Evolutionary conservation across 208 protist genomes (phyloP), one percentile per base, ranked within the genome.

Genomic region (Crithidia fasciculata): DNA sequence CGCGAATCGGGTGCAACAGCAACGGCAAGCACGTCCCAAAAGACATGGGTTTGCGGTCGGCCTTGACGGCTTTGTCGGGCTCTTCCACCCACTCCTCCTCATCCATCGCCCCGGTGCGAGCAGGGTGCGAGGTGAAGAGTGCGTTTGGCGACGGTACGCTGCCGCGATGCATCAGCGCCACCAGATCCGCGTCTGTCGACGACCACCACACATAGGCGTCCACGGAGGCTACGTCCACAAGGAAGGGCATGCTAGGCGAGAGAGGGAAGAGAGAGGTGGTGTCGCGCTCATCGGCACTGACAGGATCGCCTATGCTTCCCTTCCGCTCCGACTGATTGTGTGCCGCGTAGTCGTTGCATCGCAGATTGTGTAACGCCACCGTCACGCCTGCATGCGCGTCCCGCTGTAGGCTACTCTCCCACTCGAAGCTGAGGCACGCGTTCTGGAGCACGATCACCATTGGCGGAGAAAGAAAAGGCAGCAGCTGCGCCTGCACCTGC

Each of bases 151-250:
- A 4, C 43, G 59, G 65, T 12, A 3, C 19, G 53, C 19, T 70
- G 28, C 19, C 65, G 13, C 12, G 53, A 6, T 56, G 52, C 9
- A 43, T 18, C 12, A 53, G 39, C 2, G 53, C 53, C 3, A 52
- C 37, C 2, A 70, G 16, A 37, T 61, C 65, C 4, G 65, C 1
- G 19, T 61, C 65, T 18, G 15, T 19, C 49, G 53, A 61, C 2
- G 59, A 52, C 74, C 74, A 80, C 74, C 74, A 80, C 36, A 60
- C 54, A 37, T 71, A 80, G 19, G 74, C 74, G 45, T 80, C 74
- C 43, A 50, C 57, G 15, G 68, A 50, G 40, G 58, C 40, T 2
- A 74, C 61, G 8, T 69, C 68, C 8, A 74, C 39, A 28, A 74
- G 19, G 37, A 74, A 67, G 15, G 74, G 74, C 54, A 60, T 58